Evolutionary conservation across 331 rosid species (phyloP).

Genomic region (Malus hybrid): DNA sequence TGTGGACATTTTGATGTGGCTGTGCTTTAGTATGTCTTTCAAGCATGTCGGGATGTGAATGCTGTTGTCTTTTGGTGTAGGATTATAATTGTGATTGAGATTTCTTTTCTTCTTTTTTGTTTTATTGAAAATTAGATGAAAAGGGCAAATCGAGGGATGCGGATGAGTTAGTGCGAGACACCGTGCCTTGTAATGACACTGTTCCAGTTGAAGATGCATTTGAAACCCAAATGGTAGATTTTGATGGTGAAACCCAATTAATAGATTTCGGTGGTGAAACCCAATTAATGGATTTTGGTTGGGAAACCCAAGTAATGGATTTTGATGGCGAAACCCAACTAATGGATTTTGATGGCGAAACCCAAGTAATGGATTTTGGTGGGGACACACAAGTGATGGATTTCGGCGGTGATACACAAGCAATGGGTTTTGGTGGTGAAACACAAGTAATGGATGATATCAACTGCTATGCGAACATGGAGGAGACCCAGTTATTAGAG

Average conservation of each 20-base stretch:
- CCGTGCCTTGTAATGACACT: slow-evolving; percentile 25
- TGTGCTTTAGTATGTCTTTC: background rate
- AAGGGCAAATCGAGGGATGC: slow-evolving; percentile 2
- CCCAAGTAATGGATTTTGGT: slow-evolving; percentile 39
- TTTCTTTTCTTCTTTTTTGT: background rate
- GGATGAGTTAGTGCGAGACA: slow-evolving; percentile 23
- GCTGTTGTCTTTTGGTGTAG: background rate
- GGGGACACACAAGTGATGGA: slow-evolving; percentile 33
- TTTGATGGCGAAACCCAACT: slow-evolving; percentile 30
- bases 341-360: slow-evolving; percentile 3
- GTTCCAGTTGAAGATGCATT: slow-evolving; percentile 17
- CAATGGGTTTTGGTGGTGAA: slow-evolving; percentile 32
- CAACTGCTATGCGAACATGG: slow-evolving; percentile 13
- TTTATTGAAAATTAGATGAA: slow-evolving; percentile 16
- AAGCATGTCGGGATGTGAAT: background rate
- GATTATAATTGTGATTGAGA: background rate
- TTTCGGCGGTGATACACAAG: slow-evolving; percentile 42
- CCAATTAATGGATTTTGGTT: slow-evolving; percentile 36
- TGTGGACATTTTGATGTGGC: background rate
- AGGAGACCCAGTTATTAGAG: slow-evolving; percentile 41
- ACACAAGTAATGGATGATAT: slow-evolving; percentile 48
- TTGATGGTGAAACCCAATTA: slow-evolving; percentile 24
- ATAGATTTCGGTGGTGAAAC: slow-evolving; percentile 42
- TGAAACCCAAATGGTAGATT: slow-evolving; percentile 32
- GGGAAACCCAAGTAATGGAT: slow-evolving; percentile 3